These are phyloP conservation scores for Plasmodium ovale DNA, from an alignment of 169 alveolate species.

Conservation along the genomic window DNA sequence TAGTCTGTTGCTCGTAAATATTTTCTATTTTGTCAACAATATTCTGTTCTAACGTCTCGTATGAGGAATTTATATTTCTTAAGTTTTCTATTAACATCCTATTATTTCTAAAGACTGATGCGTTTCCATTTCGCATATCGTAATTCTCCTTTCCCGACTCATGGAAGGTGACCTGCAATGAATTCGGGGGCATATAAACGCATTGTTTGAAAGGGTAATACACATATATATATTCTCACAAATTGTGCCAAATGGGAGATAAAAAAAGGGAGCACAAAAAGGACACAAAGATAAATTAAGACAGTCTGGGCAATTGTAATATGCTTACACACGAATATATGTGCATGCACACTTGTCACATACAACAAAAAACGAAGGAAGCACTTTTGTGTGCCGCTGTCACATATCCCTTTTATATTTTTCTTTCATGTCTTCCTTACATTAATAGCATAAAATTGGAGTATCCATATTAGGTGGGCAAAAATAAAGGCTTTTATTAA, in stretches of 20 bases:
- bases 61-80: background rate
- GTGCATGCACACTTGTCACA: background rate
- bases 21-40: conserved; percentile 27
- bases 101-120: background rate
- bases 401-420: too few species aligned
- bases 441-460: background rate
- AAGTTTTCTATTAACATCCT: conserved; percentile 5
- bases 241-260: background rate
- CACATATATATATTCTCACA: background rate
- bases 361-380: background rate
- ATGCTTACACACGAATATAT: too few species aligned
- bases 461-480: conserved; percentile 1
- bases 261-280: too few species aligned
- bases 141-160: background rate
- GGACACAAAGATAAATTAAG: too few species aligned
- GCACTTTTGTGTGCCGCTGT: too few species aligned
- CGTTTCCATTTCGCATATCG: background rate
- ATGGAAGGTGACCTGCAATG: too few species aligned
- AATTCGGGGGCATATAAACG: background rate
- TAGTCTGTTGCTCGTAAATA: conserved; percentile 10
- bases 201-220: background rate
- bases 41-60: conserved; percentile 22
- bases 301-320: too few species aligned
- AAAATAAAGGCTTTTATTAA: background rate
- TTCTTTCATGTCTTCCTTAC: background rate